Base-by-base conservation (phyloP, 2,329 filamentous ascomycete genomes). In the Penicillium sp. region DNA sequence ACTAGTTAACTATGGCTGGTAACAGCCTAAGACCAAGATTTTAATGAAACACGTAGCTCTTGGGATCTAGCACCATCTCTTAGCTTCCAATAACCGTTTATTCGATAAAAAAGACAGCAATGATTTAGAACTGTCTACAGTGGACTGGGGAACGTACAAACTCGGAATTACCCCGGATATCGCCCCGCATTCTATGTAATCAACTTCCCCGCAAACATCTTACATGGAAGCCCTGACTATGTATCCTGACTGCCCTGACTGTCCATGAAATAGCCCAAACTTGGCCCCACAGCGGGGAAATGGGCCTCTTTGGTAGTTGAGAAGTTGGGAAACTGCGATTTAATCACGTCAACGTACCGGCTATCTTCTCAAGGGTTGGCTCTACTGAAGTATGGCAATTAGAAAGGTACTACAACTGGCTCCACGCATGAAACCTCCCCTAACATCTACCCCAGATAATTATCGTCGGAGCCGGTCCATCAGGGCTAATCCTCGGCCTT, bases 401-500 rank as follows among this genome's bases (percentile, higher is more conserved):
- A 48, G 49, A 40, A 55, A 55, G 54, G 49, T 52, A 42, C 2
- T 3, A n/a, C 24, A 14, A 18, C 8, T 3, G 16, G 3, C 13
- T 2, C 24, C 4, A 14, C 20, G n/a, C n/a, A 13, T 9, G 1
- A 28, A 3, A 11, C 9, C 5, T n/a, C 18, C 24, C 13, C 14
- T 40, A 16, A 16, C 5, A 9, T n/a, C 16, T 6, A 11, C 10
- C 8, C 2, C 38, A 59, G 58, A 51, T 63, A 6, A 56, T 65
- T 40, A 34, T 68, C n/a, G 64, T 67, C 10, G 63, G 63, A 18
- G 64, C 65, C 11, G 65, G 63, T 6, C 65, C 65, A 0, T 62
- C 61, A 3, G 65, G 65, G 9, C 53, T 67, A 5, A 47, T 65
- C 4, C 58, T 68, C 2, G 50, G 57, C 1, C 56, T 68, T 16